Evolutionary conservation across 169 alveolate genomes (phyloP), one percentile per base, ranked within the genome.

Genomic region (Plasmodium sp.): DNA sequence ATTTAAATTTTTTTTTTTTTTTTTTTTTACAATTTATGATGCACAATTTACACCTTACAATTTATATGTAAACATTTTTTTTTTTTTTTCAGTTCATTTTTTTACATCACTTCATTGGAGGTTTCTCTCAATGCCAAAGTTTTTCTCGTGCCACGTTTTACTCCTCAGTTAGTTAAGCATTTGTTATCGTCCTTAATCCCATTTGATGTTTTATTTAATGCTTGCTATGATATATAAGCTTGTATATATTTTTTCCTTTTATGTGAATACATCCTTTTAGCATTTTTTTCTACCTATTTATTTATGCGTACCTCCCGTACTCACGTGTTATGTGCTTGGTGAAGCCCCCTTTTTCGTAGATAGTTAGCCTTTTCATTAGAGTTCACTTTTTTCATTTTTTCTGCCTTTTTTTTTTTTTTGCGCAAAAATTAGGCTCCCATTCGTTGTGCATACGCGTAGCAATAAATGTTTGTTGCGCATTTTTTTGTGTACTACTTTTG

Each of bases 151-250:
- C 77, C 43, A 67, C 39, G 39, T 67, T 67, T 18, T 67, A 31
- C 36, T 31, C 58, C 51, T 39, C 22, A 77, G 31, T 14, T 51
- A 51, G 62, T 77, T 10, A 77, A 77, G 84, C 51, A 77, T 77
- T 77, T 77, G 84, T 77, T 77, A 39, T 77, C 58, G 33, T 77
- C 14, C 27, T 77, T 39, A 14, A 67, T 67, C 36, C 77, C 39
- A 67, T 77, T n/a, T 77, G 84, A 18, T 39, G 27, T 7, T 36
- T 77, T 77, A 39, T 77, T 77, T 77, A 77, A 77, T 77, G 58
- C 27, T 39, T 77, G 14, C 14, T 39, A 18, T n/a, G 41, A 39
- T 22, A 77, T 77, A 77, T 18, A 31, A 39, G 51, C 58, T 2
- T 77, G 34, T 31, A 77, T 77, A 31, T 77, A 7, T 39, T 36